Evolutionary conservation across 2,329 filamentous ascomycete genomes (phyloP).

Genomic region (Cytospora mali): DNA sequence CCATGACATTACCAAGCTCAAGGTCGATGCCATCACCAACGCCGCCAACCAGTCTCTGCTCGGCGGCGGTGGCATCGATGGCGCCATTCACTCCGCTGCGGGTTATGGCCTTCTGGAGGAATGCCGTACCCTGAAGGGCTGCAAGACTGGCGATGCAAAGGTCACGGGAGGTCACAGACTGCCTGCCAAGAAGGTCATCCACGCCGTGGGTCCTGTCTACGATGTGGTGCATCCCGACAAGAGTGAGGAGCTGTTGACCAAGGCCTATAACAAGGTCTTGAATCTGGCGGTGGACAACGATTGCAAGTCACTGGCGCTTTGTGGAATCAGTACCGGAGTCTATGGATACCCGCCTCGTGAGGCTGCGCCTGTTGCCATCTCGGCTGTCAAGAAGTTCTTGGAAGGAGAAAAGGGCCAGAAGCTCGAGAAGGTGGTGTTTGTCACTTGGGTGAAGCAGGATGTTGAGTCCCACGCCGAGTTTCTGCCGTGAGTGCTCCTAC

Average conservation of each 20-base stretch:
- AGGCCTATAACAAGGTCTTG: constrained; percentile 73
- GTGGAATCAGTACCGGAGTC: constrained; percentile 82
- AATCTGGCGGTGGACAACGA: constrained; percentile 69
- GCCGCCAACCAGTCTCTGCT: constrained; percentile 80
- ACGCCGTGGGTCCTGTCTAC: constrained; percentile 88
- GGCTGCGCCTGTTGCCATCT: constrained; percentile 73
- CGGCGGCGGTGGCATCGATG: constrained; percentile 89
- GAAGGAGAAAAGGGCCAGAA: constrained; percentile 48
- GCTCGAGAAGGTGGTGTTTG: constrained; percentile 79
- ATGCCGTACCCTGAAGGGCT: constrained; percentile 73
- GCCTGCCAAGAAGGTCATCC: constrained; percentile 79
- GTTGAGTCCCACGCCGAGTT: constrained; percentile 68
- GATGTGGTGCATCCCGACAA: constrained; percentile 41
- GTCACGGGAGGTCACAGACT: constrained; percentile 79
- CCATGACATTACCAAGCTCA: constrained; percentile 79
- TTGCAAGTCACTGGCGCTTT: constrained; percentile 77
- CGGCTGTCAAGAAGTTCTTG: constrained; percentile 59
- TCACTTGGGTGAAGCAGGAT: constrained; percentile 80
- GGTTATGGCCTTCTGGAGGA: constrained; percentile 69
- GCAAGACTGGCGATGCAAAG: constrained; percentile 76
- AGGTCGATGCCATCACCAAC: constrained; percentile 86
- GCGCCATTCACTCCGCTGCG: constrained; percentile 83
- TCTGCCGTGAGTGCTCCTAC: constrained; percentile 67
- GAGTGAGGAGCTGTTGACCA: constrained; percentile 52
- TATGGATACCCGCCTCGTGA: constrained; percentile 81